Percentiles rank a stretch among this genome's conserved stretches.
These are phyloP conservation scores for Nakazawaea siamensis DNA, from an alignment of 805 yeast species.

Conservation along the genomic window DNA sequence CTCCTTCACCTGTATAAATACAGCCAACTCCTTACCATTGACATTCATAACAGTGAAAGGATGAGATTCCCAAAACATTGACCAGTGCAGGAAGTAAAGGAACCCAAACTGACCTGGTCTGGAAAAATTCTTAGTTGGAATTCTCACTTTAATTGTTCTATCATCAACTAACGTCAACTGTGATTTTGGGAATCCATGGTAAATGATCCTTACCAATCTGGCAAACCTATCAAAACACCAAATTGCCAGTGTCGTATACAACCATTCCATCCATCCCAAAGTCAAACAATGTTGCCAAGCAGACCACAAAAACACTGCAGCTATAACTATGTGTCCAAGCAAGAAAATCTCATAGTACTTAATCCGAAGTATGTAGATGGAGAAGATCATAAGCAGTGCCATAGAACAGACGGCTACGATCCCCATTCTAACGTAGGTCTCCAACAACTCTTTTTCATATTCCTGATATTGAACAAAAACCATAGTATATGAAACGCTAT, in stretches of 20 bases:
- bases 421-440: conserved; percentile 21
- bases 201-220: conserved; percentile 42
- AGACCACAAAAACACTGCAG: conserved; percentile 32
- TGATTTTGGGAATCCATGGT: conserved; percentile 18
- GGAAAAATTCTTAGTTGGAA: conserved; percentile 49
- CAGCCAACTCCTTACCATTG: conserved; percentile 31
- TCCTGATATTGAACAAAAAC: conserved; percentile 19
- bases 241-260: conserved; percentile 47
- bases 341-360: conserved; percentile 38
- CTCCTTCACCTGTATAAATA: conserved; percentile 41
- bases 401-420: conserved; percentile 24
- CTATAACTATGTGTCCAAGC: conserved; percentile 31
- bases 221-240: conserved; percentile 65
- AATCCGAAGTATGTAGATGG: conserved; percentile 25
- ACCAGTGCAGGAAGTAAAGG: conserved; percentile 36
- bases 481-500: conserved; percentile 18
- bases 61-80: conserved; percentile 57
- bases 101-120: conserved; percentile 60
- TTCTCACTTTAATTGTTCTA: conserved; percentile 14
- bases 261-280: conserved; percentile 42
- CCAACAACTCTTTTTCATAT: neutral
- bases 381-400: conserved; percentile 20
- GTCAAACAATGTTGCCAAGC: conserved; percentile 39
- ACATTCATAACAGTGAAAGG: conserved; percentile 52
- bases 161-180: conserved; percentile 12